Evolutionary conservation across 1,284 basidiomycete genomes (phyloP), one percentile per base, ranked within the genome.

Genomic region (Limonomyces culmigenus): DNA sequence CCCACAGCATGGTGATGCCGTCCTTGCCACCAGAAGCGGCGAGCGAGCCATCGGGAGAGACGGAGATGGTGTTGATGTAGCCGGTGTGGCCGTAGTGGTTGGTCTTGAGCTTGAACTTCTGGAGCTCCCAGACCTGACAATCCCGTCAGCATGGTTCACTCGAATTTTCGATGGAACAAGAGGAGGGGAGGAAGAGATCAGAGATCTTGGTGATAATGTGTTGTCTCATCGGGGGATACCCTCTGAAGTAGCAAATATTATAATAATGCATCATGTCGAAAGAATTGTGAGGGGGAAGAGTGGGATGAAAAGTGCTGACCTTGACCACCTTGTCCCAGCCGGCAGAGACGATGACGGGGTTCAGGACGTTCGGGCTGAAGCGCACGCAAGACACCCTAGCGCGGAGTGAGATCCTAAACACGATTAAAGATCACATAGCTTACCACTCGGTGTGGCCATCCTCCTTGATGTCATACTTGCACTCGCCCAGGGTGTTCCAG

Each of bases 271-370:
- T 40, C 36, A 34, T 34, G 20, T 38, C 16, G 8, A n/a, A n/a
- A 8, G 23, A 8, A 27, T 8, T 8, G 8, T n/a, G 23, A 27
- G n/a, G n/a, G 27, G 14, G 38, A 32, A 27, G 42, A 17, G 39
- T 4, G 19, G 25, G 42, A 38, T 33, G 27, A 38, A 27, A 8
- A 8, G 35, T 30, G 58, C 79, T 67, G 54, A 96, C 93, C 83
- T 98, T 99, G 58, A 98, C 95, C 46, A 96, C 88, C 73, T 97
- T 98, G 73, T 98, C 95, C 95, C 95, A 99, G 50, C 95, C 95
- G 55, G 84, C 87, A 40, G 93, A 98, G 44, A 98, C 93, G 51
- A 99, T 97, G 52, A 97, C 92, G 42, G 95, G 92, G 73, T 95
- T 98, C 65, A 78, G 54, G 46, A 93, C 83, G 63, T 98, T 99